Percentiles rank a stretch among this genome's conserved stretches.
phyloP scores from a whole-genome alignment of 345 rosid species.

The Luvunga scandens region DNA sequence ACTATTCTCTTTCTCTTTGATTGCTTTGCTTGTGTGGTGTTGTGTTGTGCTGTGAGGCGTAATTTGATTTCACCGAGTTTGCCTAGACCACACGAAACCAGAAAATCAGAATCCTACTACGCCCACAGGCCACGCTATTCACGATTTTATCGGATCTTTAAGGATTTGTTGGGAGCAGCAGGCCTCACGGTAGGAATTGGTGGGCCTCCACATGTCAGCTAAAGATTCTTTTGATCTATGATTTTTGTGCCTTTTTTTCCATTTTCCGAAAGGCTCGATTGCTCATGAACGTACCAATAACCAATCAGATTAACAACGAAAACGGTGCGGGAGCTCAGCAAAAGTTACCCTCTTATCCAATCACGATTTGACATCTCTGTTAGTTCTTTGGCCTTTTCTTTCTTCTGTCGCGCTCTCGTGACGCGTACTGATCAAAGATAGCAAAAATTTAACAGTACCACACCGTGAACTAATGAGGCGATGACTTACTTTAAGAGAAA shows the following conservation, averaged over 20 bases:
- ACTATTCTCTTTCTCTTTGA: slow-evolving; percentile 17
- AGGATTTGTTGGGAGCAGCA: background rate
- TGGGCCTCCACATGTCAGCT: background rate
- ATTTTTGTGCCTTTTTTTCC: background rate
- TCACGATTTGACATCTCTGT: slow-evolving; percentile 8
- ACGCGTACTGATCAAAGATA: background rate
- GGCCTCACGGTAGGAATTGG: background rate
- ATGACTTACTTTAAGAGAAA: no score
- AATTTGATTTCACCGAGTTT: slow-evolving; percentile 11
- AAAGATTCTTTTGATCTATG: background rate
- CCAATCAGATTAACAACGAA: background rate
- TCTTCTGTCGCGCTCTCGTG: background rate
- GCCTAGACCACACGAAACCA: slow-evolving; percentile 22
- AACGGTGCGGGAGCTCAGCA: background rate
- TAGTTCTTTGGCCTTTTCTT: no score
- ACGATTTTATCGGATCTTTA: background rate
- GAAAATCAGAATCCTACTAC: background rate
- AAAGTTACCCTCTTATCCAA: background rate
- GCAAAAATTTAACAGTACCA: no score
- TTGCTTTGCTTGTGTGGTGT: slow-evolving; percentile 19
- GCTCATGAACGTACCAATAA: background rate
- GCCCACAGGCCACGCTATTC: background rate
- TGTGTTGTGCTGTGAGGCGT: background rate
- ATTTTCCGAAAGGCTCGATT: background rate
- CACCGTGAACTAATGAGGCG: no score